Conservation (phyloP, 2,329 filamentous ascomycete genomes). For the Penicillium sp. region DNA sequence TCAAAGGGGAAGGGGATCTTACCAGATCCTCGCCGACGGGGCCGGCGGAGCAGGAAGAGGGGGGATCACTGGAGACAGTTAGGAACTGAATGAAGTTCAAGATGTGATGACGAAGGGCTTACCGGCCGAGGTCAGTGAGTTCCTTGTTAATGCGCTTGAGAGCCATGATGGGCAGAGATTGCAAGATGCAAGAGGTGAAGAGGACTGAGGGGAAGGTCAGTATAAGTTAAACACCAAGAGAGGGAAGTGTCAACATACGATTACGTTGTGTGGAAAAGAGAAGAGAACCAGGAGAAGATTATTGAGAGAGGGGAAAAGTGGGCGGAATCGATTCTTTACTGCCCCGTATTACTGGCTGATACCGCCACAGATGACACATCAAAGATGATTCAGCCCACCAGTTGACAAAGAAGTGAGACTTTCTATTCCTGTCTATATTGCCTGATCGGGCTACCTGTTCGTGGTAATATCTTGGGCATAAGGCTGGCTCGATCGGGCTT, state of each 20-base stretch:
- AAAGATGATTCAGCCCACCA: slow-evolving; percentile 2
- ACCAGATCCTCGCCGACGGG: slow-evolving; percentile 97
- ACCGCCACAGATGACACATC: slow-evolving; percentile 27
- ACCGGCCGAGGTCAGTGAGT: slow-evolving; percentile 56
- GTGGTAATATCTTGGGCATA: too few species aligned
- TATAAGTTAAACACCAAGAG: not conserved
- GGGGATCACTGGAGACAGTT: slow-evolving; percentile 74
- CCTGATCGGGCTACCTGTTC: not conserved
- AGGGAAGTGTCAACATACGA: slow-evolving; percentile 20
- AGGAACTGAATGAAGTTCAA: slow-evolving; percentile 22
- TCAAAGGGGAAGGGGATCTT: slow-evolving; percentile 46
- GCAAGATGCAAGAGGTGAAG: slow-evolving; percentile 6
- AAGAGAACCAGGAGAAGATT: slow-evolving; percentile 27
- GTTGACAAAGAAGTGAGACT: not conserved
- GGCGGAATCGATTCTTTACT: slow-evolving; percentile 14
- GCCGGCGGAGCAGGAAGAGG: slow-evolving; percentile 97
- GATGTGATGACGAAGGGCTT: slow-evolving; percentile 28
- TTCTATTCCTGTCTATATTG: not conserved
- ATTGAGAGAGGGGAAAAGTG: slow-evolving; percentile 25
- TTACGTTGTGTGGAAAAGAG: slow-evolving; percentile 34
- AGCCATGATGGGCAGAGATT: slow-evolving; percentile 43
- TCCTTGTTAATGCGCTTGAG: slow-evolving; percentile 58
- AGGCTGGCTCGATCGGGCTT: too few species aligned
- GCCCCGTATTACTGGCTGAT: slow-evolving; percentile 21
- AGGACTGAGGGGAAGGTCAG: not conserved